A percentile compares a stretch with the other conserved stretches of the same genome.
phyloP scores from a whole-genome alignment of 2,329 filamentous ascomycete species.

The Penicillium corylophilum region DNA sequence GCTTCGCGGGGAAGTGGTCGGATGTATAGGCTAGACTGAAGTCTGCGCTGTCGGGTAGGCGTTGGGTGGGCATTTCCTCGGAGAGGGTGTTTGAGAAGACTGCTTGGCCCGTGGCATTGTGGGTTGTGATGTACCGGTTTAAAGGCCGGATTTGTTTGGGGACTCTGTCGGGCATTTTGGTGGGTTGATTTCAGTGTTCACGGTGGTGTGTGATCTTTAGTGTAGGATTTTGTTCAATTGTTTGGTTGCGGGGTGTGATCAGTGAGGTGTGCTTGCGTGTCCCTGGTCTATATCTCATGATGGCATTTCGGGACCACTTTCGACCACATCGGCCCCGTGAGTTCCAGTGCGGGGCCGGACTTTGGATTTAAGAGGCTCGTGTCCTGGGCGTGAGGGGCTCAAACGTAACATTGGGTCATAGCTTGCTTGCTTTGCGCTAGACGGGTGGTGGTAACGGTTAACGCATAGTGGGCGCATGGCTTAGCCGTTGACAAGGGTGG shows the following conservation, averaged over 20 bases:
- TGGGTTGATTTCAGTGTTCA: neutral
- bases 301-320: conserved; percentile 27
- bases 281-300: conserved; percentile 13
- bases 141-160: conserved; percentile 36
- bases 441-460: neutral
- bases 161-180: conserved; percentile 2
- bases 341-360: conserved; percentile 2
- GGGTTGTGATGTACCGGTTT: conserved; percentile 32
- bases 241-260: neutral
- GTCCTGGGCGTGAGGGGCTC: neutral
- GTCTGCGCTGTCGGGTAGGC: conserved; percentile 42
- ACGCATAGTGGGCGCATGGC: neutral
- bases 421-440: neutral
- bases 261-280: neutral
- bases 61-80: conserved; percentile 17
- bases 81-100: conserved; percentile 34
- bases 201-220: neutral
- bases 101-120: conserved; percentile 34
- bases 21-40: conserved; percentile 54
- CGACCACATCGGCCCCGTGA: conserved; percentile 16
- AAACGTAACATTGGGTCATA: neutral
- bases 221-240: no score
- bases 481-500: neutral
- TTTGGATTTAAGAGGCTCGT: neutral
- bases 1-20: conserved; percentile 47